Conservation (phyloP, 768 basidiomycete genomes). For the Omphalotus guepiniiformis region DNA sequence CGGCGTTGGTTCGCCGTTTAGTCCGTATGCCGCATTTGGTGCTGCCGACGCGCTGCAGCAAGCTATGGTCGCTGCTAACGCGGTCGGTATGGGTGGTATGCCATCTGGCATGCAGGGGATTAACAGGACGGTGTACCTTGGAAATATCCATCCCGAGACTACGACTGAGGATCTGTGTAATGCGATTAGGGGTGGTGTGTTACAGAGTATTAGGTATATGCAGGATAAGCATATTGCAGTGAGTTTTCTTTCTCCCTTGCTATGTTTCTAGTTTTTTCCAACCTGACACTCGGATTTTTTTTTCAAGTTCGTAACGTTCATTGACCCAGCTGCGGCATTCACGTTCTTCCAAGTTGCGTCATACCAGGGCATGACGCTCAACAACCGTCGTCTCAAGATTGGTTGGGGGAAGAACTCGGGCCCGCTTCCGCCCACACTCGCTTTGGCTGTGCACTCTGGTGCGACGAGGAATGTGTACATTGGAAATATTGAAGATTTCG, state of each 20-base stretch:
- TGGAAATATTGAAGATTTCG: slow-evolving; percentile 94
- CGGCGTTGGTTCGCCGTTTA: slow-evolving; percentile 34
- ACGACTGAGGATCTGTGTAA: slow-evolving; percentile 95
- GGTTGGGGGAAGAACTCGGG: slow-evolving; percentile 98
- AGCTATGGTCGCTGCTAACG: slow-evolving; percentile 17
- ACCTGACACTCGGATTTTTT: slow-evolving; percentile 8
- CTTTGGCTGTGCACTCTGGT: slow-evolving; percentile 86
- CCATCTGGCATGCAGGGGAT: slow-evolving; percentile 40
- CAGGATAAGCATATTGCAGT: slow-evolving; percentile 97
- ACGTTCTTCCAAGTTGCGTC: slow-evolving; percentile 93
- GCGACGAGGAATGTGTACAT: slow-evolving; percentile 97
- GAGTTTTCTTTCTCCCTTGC: slow-evolving; percentile 25
- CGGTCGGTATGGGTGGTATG: slow-evolving; percentile 10
- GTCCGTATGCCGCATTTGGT: slow-evolving; percentile 50
- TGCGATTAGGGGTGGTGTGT: slow-evolving; percentile 91
- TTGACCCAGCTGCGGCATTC: slow-evolving; percentile 89
- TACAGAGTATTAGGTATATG: slow-evolving; percentile 94
- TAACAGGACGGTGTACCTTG: slow-evolving; percentile 93
- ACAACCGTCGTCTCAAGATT: slow-evolving; percentile 91
- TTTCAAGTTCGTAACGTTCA: slow-evolving; percentile 87
- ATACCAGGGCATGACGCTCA: slow-evolving; percentile 84
- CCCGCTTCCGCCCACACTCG: slow-evolving; percentile 76
- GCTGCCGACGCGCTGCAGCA: slow-evolving; percentile 36
- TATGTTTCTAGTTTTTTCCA: background rate
- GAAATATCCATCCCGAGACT: slow-evolving; percentile 96